A percentile compares a stretch with the other conserved stretches of the same genome.
Evolutionary conservation across 2,329 filamentous ascomycete species (phyloP).

Genomic region (Thelonectria discophora): DNA sequence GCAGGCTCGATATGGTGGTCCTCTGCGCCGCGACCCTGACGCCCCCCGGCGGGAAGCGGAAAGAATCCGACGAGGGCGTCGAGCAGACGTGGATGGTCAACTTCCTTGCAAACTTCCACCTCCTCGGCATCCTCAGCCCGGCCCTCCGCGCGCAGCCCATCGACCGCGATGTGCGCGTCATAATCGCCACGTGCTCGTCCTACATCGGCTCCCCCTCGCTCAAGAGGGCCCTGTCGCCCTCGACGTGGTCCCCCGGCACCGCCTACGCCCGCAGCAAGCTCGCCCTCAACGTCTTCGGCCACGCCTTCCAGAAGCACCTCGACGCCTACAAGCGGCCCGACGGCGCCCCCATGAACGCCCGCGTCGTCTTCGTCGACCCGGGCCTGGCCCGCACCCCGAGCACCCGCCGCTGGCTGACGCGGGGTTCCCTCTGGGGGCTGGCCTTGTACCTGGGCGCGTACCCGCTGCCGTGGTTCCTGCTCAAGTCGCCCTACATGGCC

Average conservation of each 20-base stretch:
- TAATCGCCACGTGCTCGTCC: conserved; percentile 86
- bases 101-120: conserved; percentile 94
- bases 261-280: conserved; percentile 76
- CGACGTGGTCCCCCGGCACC: conserved; percentile 63
- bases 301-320: conserved; percentile 92
- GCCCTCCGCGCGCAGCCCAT: conserved; percentile 90
- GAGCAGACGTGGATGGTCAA: conserved; percentile 95
- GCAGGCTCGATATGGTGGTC: conserved; percentile 89
- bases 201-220: conserved; percentile 83
- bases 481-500: conserved; percentile 85
- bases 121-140: conserved; percentile 89
- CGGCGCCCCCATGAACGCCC: conserved; percentile 79
- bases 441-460: conserved; percentile 80
- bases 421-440: conserved; percentile 84
- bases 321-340: conserved; percentile 86
- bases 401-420: conserved; percentile 84
- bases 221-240: conserved; percentile 59
- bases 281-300: conserved; percentile 87
- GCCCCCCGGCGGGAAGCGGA: conserved; percentile 68
- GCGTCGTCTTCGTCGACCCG: conserved; percentile 88
- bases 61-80: conserved; percentile 77
- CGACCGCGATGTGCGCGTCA: conserved; percentile 89
- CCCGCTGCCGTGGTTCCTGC: conserved; percentile 82
- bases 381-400: conserved; percentile 87
- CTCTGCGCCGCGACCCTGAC: conserved; percentile 84